Base-by-base conservation (phyloP, 345 rosid genomes). In the Salix dunnii region DNA sequence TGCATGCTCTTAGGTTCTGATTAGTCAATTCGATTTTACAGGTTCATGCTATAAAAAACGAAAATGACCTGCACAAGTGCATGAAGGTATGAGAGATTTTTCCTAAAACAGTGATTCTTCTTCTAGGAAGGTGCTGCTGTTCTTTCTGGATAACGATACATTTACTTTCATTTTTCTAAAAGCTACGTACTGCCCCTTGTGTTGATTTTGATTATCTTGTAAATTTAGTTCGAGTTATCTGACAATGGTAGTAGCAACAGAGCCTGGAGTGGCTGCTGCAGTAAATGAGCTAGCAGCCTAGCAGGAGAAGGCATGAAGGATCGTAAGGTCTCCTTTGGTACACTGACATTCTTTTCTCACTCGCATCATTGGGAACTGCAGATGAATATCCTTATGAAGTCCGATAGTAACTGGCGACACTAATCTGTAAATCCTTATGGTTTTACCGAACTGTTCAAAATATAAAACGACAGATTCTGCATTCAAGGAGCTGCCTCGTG, bases 41-140 rank as follows among this genome's bases (percentile, higher is more conserved):
- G 98, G 82, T 89, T 79, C 96, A 93, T 85, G 84, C 79, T 73
- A 90, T 96, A 90, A 87, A 90, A 69, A 80, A 85, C 79, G 93
- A 86, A 74, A 90, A 90, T 49, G 92, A 89, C 81, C 82, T 91
- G 74, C 88, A 88, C 23, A 85, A 87, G 72, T 92, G 98, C 88
- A 87, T 91, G 55, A 88, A 87, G 94, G 96, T 93, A 89, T 46
- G 38, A 12, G 28, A 76, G 30, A 40, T 21, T 20, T 11, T 68
- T 40, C 23, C 42, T 68, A 14, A 21, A 38, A n/a, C 23, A 16
- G 28, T 12, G 31, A 36, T 38, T 67, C 60, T 16, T 40, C 5
- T 5, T 51, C 33, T 30, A n/a, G 30, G 42, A 67, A 55, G 36
- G 33, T 63, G 28, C 62, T 58, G 28, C 62, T 58, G 25, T 10